Evolutionary conservation across 176 grass and related monocot genomes (phyloP), one percentile per base, ranked within the genome.

Genomic region (Aechmea fasciata): DNA sequence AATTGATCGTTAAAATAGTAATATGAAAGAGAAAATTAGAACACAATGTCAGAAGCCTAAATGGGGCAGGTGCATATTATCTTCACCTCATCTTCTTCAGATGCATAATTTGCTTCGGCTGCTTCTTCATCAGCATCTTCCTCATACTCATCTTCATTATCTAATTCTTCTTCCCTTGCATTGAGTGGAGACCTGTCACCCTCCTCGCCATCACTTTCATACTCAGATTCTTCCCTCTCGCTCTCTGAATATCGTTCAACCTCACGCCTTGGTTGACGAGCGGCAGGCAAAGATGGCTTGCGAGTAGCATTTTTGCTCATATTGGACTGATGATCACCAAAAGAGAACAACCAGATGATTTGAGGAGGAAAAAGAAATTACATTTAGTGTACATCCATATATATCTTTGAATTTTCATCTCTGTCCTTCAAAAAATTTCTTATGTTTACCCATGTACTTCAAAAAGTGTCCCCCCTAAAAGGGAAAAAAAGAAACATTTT

Each of bases 121-220:
- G 74, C 88, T 79, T 88, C 87, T 47, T 91, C 88, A 47, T 73
- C 77, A 5, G 84, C 86, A 2, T 87, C 86, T 71, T 93, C 87
- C 80, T 92, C 76, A 3, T 99, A 99, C 57, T 90, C 87, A 76
- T 93, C 94, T 80, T 96, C 92, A 63, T 99, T 75, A 64, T 85
- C 90, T 23, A 78, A 69, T 53, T 88, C 89, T 25, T 90, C 94
- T 76, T 80, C 94, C 81, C 86, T 83, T 77, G 83, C 72, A 66
- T 65, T 69, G n/a, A 74, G n/a, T 11, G 84, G 87, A 25, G 82
- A 99, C 52, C 81, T 64, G 52, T 90, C 87, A 76, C 90, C 75
- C 61, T 93, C 89, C 61, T 99, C 87, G 1, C 90, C 94, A n/a
- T 93, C 87, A 65, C 81, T 93, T 93, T 99, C 89, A 75, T 99